Conservation (phyloP, 1,284 basidiomycete species). For the Ceratobasidium sp. region DNA sequence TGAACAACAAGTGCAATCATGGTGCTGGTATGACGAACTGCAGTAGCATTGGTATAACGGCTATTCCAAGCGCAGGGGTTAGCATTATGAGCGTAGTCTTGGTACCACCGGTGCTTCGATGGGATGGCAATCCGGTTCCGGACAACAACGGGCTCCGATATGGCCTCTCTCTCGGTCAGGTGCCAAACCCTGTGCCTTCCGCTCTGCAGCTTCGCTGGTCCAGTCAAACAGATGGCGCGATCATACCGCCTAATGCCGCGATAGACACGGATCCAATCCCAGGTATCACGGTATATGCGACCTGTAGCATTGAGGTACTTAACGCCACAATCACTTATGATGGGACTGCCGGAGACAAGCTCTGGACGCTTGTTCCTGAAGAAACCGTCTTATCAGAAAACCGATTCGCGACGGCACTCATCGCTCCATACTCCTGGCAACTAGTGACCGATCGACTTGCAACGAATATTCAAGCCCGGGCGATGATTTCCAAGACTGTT, state of each 20-base stretch:
- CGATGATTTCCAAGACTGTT: not conserved
- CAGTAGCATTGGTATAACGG: not conserved
- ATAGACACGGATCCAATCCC: not conserved
- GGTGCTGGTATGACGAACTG: not conserved
- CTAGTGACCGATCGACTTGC: constrained; percentile 2
- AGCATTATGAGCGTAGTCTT: not conserved
- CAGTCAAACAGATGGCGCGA: not conserved
- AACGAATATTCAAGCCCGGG: constrained; percentile 4
- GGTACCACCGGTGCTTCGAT: not conserved
- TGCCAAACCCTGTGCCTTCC: not conserved
- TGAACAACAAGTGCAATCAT: not conserved
- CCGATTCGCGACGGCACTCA: not conserved
- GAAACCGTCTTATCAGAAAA: not conserved
- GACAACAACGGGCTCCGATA: not conserved
- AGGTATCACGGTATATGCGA: not conserved
- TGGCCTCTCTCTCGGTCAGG: not conserved
- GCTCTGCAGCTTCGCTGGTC: constrained; percentile 7
- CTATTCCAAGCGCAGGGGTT: not conserved
- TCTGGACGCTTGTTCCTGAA: not conserved
- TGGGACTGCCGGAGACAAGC: not conserved
- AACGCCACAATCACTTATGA: constrained; percentile 2
- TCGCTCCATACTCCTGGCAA: not conserved
- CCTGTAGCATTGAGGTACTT: constrained; percentile 2
- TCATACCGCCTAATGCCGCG: not conserved
- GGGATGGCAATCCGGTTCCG: not conserved